Evolutionary conservation across 192 early-diverging fungal species (phyloP).

Genomic region (Podila horticola): DNA sequence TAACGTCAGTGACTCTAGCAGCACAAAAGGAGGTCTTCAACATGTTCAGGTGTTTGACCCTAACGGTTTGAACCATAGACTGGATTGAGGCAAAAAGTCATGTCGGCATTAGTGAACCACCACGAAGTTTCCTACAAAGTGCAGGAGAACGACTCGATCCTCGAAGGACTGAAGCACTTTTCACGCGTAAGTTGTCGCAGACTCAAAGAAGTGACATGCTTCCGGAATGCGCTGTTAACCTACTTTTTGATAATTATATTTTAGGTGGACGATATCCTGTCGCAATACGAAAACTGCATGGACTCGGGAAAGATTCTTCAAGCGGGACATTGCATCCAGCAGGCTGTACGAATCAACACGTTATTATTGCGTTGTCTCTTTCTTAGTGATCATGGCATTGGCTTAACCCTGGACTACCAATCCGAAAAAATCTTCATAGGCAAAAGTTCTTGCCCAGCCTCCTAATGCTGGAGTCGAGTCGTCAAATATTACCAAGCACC

Average conservation of each 20-base stretch:
- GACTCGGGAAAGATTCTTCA: conserved; percentile 39
- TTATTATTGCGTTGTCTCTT: background rate
- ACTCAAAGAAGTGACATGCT: background rate
- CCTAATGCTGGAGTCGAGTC: conserved; percentile 36
- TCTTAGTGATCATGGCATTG: no score
- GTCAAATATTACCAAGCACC: conserved; percentile 22
- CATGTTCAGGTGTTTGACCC: no score
- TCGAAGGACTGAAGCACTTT: conserved; percentile 38
- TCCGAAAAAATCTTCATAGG: conserved; percentile 6
- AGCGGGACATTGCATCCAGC: conserved; percentile 48
- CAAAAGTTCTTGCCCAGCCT: conserved; percentile 27
- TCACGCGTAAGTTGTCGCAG: conserved; percentile 14
- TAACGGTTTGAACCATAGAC: background rate
- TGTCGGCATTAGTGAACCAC: conserved; percentile 36
- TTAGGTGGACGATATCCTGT: conserved; percentile 33
- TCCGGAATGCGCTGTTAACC: background rate
- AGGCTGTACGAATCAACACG: conserved; percentile 18
- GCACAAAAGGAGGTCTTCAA: background rate
- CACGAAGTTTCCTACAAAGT: conserved; percentile 42
- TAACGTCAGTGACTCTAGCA: background rate
- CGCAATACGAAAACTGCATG: conserved; percentile 32
- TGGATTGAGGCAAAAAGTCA: conserved; percentile 33
- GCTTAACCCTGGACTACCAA: background rate
- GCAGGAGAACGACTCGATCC: conserved; percentile 30
- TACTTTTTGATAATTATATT: background rate